phyloP scores from a whole-genome alignment of 139 green algal species.

The Bryopsis sp. region DNA sequence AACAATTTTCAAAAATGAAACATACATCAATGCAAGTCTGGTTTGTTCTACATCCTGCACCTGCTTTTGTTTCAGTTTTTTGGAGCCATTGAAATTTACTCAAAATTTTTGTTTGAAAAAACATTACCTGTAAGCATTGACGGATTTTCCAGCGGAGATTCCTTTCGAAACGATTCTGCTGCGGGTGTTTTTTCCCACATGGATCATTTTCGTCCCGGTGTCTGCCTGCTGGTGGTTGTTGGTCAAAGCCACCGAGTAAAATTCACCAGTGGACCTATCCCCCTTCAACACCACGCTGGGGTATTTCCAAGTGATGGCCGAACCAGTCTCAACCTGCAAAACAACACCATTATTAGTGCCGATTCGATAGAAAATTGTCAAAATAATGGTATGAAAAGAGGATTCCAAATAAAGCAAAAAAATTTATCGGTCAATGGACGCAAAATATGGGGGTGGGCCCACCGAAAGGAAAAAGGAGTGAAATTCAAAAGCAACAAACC shows the following conservation, averaged over 20 bases:
- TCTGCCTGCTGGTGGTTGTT: constrained; percentile 91
- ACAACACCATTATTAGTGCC: too few relatives aligned
- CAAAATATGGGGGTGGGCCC: background rate
- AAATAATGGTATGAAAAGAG: constrained; percentile 1
- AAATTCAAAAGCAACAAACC: too few relatives aligned
- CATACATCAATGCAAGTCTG: too few relatives aligned
- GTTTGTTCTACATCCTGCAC: too few relatives aligned
- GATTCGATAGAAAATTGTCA: background rate
- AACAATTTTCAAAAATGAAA: too few relatives aligned
- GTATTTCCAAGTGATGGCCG: constrained; percentile 99
- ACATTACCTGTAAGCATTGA: constrained; percentile 83
- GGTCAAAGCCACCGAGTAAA: constrained; percentile 96
- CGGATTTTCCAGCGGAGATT: constrained; percentile 79
- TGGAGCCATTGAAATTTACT: too few relatives aligned
- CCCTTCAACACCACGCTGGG: constrained; percentile 85
- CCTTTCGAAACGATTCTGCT: constrained; percentile 96
- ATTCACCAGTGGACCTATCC: constrained; percentile 91
- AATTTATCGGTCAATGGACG: background rate
- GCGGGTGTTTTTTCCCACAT: constrained; percentile 95
- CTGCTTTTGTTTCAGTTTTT: too few relatives aligned
- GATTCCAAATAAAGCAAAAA: constrained; percentile 3
- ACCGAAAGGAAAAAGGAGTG: background rate
- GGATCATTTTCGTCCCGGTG: constrained; percentile 97
- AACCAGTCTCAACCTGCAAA: constrained; percentile 91
- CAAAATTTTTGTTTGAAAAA: too few relatives aligned